phyloP scores from a whole-genome alignment of 2,329 filamentous ascomycete species.

The Aureobasidium sp. region DNA sequence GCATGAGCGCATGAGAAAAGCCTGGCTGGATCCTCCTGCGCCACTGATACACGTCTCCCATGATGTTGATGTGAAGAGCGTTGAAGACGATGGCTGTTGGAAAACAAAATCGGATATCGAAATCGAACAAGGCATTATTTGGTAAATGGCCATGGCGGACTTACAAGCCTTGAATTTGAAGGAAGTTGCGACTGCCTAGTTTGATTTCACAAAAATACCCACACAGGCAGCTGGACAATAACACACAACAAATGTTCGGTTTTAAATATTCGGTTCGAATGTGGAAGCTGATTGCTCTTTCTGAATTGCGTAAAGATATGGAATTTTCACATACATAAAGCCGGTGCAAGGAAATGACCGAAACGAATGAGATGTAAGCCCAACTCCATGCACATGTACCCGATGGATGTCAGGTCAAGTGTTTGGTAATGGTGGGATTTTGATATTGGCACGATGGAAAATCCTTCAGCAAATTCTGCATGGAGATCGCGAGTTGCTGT shows the following conservation, averaged over 20 bases:
- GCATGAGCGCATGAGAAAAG: conserved; percentile 24
- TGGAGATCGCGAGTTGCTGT: conserved; percentile 55
- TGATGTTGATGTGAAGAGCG: conserved; percentile 14
- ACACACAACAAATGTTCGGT: too few species aligned
- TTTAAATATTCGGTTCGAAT: too few species aligned
- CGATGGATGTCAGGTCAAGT: conserved; percentile 46
- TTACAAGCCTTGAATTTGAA: background rate
- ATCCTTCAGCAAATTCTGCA: conserved; percentile 61
- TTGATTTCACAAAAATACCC: background rate
- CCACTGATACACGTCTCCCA: conserved; percentile 33
- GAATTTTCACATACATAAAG: conserved; percentile 2
- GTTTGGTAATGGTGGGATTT: conserved; percentile 59
- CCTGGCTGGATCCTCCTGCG: conserved; percentile 30
- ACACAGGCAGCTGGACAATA: too few species aligned
- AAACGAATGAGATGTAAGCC: conserved; percentile 43
- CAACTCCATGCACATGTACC: conserved; percentile 58
- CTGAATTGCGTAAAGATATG: background rate
- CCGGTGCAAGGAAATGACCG: background rate
- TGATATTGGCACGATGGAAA: conserved; percentile 57
- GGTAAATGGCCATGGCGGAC: too few species aligned
- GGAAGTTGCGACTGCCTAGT: background rate
- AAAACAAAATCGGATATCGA: too few species aligned
- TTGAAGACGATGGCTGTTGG: background rate
- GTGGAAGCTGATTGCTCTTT: too few species aligned
- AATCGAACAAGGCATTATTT: too few species aligned